Evolutionary conservation across 2,329 filamentous ascomycete genomes (phyloP).

Genomic region (Teratosphaeria pseudoeucalypti): DNA sequence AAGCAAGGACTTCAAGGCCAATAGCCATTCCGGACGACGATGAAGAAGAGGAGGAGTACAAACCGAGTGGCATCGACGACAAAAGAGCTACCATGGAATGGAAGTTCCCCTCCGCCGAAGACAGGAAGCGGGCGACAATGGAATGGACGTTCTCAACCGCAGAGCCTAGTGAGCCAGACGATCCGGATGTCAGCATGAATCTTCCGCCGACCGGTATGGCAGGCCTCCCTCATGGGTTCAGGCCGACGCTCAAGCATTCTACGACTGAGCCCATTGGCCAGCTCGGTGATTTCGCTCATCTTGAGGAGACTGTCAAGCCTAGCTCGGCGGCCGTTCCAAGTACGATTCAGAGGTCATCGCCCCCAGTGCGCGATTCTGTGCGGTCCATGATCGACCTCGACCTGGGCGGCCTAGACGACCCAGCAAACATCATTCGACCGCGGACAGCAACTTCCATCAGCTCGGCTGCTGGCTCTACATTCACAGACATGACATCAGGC

Average conservation of each 20-base stretch:
- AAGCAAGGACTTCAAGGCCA: conserved; percentile 34
- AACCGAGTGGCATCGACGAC: conserved; percentile 23
- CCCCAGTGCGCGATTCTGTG: conserved; percentile 25
- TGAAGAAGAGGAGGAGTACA: conserved; percentile 28
- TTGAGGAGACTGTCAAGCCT: conserved; percentile 3
- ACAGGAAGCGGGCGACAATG: conserved; percentile 33
- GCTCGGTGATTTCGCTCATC: conserved; percentile 29
- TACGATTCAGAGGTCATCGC: conserved; percentile 16
- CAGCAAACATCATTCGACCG: conserved; percentile 31
- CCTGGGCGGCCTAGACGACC: conserved; percentile 24
- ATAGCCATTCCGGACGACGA: conserved; percentile 23
- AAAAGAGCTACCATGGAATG: conserved; percentile 42
- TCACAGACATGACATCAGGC: conserved; percentile 32
- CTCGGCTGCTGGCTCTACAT: conserved; percentile 24
- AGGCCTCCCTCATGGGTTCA: conserved; percentile 24
- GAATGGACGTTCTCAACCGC: conserved; percentile 46
- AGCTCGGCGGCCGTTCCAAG: not conserved
- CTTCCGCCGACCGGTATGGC: conserved; percentile 21
- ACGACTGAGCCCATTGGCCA: conserved; percentile 31
- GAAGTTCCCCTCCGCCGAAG: conserved; percentile 38
- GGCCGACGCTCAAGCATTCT: conserved; percentile 31
- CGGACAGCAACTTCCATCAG: conserved; percentile 27
- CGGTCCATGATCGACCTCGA: conserved; percentile 38
- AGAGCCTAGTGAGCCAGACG: conserved; percentile 17
- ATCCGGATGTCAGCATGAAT: conserved; percentile 16